phyloP scores from a whole-genome alignment of 306 rosid species.

The Albizia julibrissin region DNA sequence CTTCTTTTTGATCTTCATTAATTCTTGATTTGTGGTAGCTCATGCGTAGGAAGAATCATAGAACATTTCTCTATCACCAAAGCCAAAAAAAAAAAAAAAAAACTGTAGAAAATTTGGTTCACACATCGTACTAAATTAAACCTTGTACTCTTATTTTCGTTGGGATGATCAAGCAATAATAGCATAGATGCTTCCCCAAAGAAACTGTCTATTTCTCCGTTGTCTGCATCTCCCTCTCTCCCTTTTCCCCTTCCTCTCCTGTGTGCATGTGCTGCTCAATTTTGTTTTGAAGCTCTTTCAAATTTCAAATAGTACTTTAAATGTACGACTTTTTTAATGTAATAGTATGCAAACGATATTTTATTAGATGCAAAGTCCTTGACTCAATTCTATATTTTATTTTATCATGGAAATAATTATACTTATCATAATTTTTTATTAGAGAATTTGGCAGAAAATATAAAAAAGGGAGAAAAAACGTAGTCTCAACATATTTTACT shows the following conservation, averaged over 20 bases:
- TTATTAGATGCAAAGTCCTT: neutral
- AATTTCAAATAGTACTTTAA: neutral
- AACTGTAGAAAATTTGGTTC: constrained; percentile 15
- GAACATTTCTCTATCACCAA: constrained; percentile 10
- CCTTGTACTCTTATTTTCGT: constrained; percentile 36
- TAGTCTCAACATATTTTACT: no score
- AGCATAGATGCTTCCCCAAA: constrained; percentile 26
- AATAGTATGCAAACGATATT: neutral
- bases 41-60: constrained; percentile 26
- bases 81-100: neutral
- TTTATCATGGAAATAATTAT: neutral
- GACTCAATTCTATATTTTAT: neutral
- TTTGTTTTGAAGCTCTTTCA: neutral
- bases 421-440: neutral
- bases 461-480: no score
- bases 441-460: neutral
- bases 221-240: neutral
- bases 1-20: constrained; percentile 28
- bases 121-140: constrained; percentile 25
- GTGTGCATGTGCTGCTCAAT: neutral
- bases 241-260: neutral
- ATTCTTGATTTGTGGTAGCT: constrained; percentile 35
- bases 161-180: constrained; percentile 37
- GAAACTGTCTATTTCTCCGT: constrained; percentile 12
- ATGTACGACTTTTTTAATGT: no score